Percentiles rank a stretch among this genome's conserved stretches.
phyloP scores from a whole-genome alignment of 73 alveolate species.

The Urostyla sp. region DNA sequence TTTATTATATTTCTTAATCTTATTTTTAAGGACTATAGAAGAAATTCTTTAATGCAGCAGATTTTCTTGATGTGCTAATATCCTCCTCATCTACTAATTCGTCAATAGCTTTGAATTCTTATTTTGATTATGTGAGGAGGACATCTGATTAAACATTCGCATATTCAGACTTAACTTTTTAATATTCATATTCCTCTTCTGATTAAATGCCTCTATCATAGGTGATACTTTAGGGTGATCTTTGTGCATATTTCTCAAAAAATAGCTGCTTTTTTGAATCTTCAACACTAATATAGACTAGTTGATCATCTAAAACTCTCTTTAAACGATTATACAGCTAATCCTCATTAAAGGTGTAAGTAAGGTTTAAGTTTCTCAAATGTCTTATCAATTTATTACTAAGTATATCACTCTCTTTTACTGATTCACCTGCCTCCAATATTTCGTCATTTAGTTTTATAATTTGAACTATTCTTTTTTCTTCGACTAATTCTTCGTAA shows the following conservation, averaged over 20 bases:
- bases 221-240: conserved; percentile 2
- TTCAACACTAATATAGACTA: conserved; percentile 20
- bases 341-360: conserved; percentile 42
- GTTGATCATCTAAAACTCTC: conserved; percentile 25
- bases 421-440: conserved; percentile 13
- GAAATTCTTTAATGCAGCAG: neutral
- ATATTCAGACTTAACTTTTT: conserved; percentile 18
- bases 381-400: conserved; percentile 30
- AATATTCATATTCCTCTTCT: conserved; percentile 40
- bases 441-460: conserved; percentile 40
- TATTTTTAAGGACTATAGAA: no score
- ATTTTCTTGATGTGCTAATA: neutral
- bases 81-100: conserved; percentile 47
- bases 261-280: conserved; percentile 26
- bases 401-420: conserved; percentile 39
- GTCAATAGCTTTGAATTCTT: conserved; percentile 37
- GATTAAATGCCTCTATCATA: conserved; percentile 36
- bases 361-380: conserved; percentile 18
- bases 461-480: conserved; percentile 18
- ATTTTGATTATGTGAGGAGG: neutral
- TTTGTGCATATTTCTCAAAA: conserved; percentile 33
- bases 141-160: neutral
- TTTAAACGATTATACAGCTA: neutral
- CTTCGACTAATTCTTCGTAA: conserved; percentile 39
- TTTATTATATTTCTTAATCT: no score